These are phyloP conservation scores for Sodiomyces alkalinus DNA, from an alignment of 2,329 filamentous ascomycete genomes.

Conservation along the genomic window DNA sequence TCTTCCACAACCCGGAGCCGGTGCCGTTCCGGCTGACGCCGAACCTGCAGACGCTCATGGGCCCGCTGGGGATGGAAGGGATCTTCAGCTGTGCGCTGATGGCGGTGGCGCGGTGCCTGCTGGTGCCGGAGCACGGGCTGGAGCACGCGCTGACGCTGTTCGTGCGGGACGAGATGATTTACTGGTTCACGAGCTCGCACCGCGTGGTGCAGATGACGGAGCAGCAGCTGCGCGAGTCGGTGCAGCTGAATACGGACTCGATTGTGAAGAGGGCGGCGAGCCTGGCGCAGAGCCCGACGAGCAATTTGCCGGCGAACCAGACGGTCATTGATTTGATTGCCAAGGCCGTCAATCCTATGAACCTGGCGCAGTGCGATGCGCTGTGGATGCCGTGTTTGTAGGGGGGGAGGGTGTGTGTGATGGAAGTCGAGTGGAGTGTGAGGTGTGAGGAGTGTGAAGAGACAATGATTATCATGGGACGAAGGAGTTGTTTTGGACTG, in stretches of 20 bases:
- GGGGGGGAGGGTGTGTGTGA: slow-evolving; percentile 6
- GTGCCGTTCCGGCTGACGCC: slow-evolving; percentile 96
- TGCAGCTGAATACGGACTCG: slow-evolving; percentile 74
- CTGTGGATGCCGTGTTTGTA: slow-evolving; percentile 96
- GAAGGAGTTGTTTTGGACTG: slow-evolving; percentile 1
- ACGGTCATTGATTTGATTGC: slow-evolving; percentile 90
- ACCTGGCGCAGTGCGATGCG: slow-evolving; percentile 75
- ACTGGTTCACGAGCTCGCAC: slow-evolving; percentile 79
- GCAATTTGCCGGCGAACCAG: slow-evolving; percentile 86
- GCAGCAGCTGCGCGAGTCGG: slow-evolving; percentile 59
- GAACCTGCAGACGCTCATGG: slow-evolving; percentile 92
- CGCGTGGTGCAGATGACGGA: slow-evolving; percentile 40
- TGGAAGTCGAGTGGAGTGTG: neutral
- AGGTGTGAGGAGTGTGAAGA: neutral
- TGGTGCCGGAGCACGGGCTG: slow-evolving; percentile 78
- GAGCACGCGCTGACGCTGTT: slow-evolving; percentile 90
- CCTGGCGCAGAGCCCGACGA: slow-evolving; percentile 61
- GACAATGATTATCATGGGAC: no score
- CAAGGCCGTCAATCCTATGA: slow-evolving; percentile 84
- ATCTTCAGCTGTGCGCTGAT: slow-evolving; percentile 93
- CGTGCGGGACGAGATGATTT: slow-evolving; percentile 94
- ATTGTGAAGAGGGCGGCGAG: slow-evolving; percentile 84
- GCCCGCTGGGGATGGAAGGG: slow-evolving; percentile 85
- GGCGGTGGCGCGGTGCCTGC: slow-evolving; percentile 88
- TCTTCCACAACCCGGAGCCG: slow-evolving; percentile 88